Evolutionary conservation across 225 moss, liverwort and hornwort genomes (phyloP).

Genomic region (Climacium dendroides): DNA sequence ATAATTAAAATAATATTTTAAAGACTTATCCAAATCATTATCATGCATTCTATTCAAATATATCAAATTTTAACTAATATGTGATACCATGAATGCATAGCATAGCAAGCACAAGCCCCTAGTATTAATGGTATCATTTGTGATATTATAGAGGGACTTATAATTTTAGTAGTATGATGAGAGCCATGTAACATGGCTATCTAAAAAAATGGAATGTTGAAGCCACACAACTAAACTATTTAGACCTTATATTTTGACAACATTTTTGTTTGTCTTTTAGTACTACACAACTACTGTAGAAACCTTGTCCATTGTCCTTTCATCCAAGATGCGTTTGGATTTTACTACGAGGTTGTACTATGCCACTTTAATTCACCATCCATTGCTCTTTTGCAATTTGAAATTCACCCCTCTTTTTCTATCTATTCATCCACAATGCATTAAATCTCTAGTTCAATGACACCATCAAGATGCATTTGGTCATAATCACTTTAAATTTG

Average conservation of each 20-base stretch:
- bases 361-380: too few relatives aligned
- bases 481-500: fast-evolving
- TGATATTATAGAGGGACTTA: too few relatives aligned
- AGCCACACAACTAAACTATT: neutral
- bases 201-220: neutral
- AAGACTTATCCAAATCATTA: too few relatives aligned
- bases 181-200: fast-evolving
- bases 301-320: neutral
- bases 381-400: neutral
- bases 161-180: too few relatives aligned
- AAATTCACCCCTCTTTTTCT: too few relatives aligned
- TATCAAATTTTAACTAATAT: too few relatives aligned
- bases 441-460: neutral
- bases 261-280: neutral
- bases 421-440: neutral
- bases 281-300: neutral
- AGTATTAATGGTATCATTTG: too few relatives aligned
- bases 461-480: fast-evolving
- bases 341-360: fast-evolving
- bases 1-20: too few relatives aligned
- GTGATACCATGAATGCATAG: too few relatives aligned
- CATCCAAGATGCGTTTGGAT: fast-evolving
- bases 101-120: too few relatives aligned
- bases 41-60: too few relatives aligned
- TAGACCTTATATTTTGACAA: fast-evolving